These are phyloP conservation scores for Lobosporangium transversale DNA, from an alignment of 192 early-diverging fungal genomes.

Conservation along the genomic window DNA sequence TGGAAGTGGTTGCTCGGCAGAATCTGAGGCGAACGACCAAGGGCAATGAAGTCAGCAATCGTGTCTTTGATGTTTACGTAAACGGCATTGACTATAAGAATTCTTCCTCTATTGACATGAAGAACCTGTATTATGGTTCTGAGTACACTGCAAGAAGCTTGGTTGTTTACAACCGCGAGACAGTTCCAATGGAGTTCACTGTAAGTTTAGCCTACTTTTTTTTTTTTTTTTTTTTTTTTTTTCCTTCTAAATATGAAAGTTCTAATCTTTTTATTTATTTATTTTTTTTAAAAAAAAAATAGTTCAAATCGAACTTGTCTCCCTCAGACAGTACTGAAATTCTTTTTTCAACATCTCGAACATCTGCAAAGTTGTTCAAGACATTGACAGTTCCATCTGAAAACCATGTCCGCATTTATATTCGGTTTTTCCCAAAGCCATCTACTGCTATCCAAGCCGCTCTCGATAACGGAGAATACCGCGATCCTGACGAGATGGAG, in stretches of 20 bases:
- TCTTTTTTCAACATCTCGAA: conserved; percentile 79
- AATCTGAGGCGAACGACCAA: conserved; percentile 53
- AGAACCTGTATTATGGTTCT: conserved; percentile 74
- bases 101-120: conserved; percentile 70
- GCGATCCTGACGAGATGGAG: conserved; percentile 63
- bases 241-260: no score
- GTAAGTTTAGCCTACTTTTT: conserved; percentile 36
- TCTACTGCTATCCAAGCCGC: conserved; percentile 54
- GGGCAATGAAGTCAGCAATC: conserved; percentile 53
- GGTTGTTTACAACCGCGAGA: conserved; percentile 79
- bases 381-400: conserved; percentile 74
- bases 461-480: conserved; percentile 51
- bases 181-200: conserved; percentile 79
- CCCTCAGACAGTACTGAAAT: conserved; percentile 74
- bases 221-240: not conserved
- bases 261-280: no score
- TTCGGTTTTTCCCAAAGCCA: conserved; percentile 67
- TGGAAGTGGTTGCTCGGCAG: conserved; percentile 71
- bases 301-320: conserved; percentile 71
- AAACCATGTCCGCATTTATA: conserved; percentile 72
- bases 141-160: conserved; percentile 78
- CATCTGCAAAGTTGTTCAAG: conserved; percentile 76
- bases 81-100: conserved; percentile 66
- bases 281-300: conserved; percentile 19
- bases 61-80: conserved; percentile 81